Conservation (phyloP, 257 asterid species). For the Lycium barbarum region DNA sequence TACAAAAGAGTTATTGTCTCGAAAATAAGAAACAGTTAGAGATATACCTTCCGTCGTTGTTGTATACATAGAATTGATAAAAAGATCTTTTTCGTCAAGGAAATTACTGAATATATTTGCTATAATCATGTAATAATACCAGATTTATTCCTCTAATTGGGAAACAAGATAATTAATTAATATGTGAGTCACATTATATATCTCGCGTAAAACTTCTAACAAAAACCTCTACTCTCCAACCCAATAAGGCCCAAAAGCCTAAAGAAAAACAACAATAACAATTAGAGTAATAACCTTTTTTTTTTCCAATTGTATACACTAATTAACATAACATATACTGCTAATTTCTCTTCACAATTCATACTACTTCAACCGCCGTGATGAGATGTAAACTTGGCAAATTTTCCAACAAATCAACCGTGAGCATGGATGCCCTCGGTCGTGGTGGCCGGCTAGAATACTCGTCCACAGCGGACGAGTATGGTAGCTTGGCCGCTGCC, state of each 20-base stretch:
- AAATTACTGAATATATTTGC: not conserved
- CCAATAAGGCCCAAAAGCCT: not conserved
- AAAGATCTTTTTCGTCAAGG: too few species aligned
- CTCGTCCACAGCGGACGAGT: slow-evolving; percentile 38
- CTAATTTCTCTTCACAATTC: slow-evolving; percentile 29
- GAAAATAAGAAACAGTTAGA: too few species aligned
- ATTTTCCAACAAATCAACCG: slow-evolving; percentile 65
- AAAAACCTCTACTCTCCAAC: not conserved
- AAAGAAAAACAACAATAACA: not conserved
- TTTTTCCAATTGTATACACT: not conserved
- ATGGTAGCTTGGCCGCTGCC: slow-evolving; percentile 41
- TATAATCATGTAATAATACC: too few species aligned
- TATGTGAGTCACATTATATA: too few species aligned
- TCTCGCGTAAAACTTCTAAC: too few species aligned
- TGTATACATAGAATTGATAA: too few species aligned
- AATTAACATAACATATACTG: slow-evolving; percentile 1
- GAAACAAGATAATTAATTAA: too few species aligned
- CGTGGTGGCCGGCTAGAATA: slow-evolving; percentile 47
- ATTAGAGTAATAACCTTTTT: not conserved
- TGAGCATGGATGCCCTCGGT: slow-evolving; percentile 72
- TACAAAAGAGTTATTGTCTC: too few species aligned
- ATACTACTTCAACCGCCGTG: slow-evolving; percentile 69
- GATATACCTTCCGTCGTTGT: too few species aligned
- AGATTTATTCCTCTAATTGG: too few species aligned
- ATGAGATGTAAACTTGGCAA: slow-evolving; percentile 54